A percentile compares a stretch with the other conserved stretches of the same genome.
These are phyloP conservation scores for Fraxinus sp. DNA, from an alignment of 305 asterid genomes.

Conservation along the genomic window DNA sequence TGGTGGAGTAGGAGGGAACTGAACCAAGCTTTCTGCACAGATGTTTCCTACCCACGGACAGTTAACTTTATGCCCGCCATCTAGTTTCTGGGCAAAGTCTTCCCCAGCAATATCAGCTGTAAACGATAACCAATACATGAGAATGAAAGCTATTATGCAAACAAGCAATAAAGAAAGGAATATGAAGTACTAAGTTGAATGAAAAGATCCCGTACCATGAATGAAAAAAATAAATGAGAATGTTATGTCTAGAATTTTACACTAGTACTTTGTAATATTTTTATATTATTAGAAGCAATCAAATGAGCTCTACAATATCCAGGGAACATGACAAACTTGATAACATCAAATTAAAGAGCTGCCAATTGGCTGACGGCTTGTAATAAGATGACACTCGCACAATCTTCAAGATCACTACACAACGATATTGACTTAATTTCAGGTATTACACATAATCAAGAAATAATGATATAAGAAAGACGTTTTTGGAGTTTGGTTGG, in stretches of 20 bases:
- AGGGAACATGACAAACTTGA: slow-evolving; percentile 5
- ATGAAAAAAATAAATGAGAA: background rate
- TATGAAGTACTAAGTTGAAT: slow-evolving; percentile 17
- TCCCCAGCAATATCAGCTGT: slow-evolving; percentile 77
- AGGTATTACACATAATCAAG: background rate
- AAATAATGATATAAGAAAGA: background rate
- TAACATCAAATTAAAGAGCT: background rate
- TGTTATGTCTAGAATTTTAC: background rate
- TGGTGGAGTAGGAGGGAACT: slow-evolving; percentile 99
- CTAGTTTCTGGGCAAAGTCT: slow-evolving; percentile 73
- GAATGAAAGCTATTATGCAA: slow-evolving; percentile 23
- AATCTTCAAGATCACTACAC: slow-evolving; percentile 12
- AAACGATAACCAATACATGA: slow-evolving; percentile 31
- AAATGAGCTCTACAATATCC: background rate
- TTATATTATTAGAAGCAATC: slow-evolving; percentile 13
- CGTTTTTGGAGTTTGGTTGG: background rate
- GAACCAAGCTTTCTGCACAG: slow-evolving; percentile 96
- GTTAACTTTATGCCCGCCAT: slow-evolving; percentile 69
- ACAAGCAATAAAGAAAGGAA: slow-evolving; percentile 25
- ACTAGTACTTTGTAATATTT: background rate
- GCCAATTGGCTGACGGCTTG: background rate
- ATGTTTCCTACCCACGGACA: slow-evolving; percentile 96
- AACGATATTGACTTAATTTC: background rate
- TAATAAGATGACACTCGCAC: background rate
- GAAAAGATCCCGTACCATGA: slow-evolving; percentile 6